Conservation (phyloP, 2,329 filamentous ascomycete genomes). For the Sodiomyces alkalinus region DNA sequence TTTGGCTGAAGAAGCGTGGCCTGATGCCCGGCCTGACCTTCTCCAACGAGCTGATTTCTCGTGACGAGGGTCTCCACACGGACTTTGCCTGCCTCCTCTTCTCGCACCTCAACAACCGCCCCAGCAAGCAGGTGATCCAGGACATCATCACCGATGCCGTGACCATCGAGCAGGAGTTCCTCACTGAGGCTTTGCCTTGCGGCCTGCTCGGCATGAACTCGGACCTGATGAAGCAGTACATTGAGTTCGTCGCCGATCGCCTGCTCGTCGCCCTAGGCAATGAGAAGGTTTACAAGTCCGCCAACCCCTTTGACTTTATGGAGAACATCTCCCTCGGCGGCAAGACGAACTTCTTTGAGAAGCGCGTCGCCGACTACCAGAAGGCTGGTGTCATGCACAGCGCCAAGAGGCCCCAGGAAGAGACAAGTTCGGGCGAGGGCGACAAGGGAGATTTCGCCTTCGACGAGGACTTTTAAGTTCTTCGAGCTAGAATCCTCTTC, state of each 20-base stretch:
- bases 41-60: conserved; percentile 99
- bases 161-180: conserved; percentile 89
- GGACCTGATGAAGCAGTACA: conserved; percentile 97
- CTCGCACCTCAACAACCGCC: conserved; percentile 91
- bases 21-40: conserved; percentile 98
- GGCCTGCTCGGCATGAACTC: conserved; percentile 96
- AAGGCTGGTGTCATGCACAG: conserved; percentile 98
- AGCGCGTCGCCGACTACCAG: conserved; percentile 98
- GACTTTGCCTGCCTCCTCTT: conserved; percentile 97
- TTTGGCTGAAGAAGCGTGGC: conserved; percentile 99
- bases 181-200: conserved; percentile 87
- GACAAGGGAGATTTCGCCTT: conserved; percentile 70
- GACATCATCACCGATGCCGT: conserved; percentile 92
- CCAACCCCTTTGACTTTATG: conserved; percentile 99
- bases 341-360: conserved; percentile 99
- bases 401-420: conserved; percentile 55
- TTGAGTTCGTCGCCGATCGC: conserved; percentile 96
- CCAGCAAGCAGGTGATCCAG: conserved; percentile 64
- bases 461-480: conserved; percentile 84
- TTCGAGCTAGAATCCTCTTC: conserved; percentile 7
- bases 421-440: conserved; percentile 31
- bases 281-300: conserved; percentile 78
- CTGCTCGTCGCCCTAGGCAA: conserved; percentile 88
- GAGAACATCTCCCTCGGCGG: conserved; percentile 97
- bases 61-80: conserved; percentile 97